Base-by-base conservation (phyloP, 768 basidiomycete genomes). In the Collybiopsis confluens region DNA sequence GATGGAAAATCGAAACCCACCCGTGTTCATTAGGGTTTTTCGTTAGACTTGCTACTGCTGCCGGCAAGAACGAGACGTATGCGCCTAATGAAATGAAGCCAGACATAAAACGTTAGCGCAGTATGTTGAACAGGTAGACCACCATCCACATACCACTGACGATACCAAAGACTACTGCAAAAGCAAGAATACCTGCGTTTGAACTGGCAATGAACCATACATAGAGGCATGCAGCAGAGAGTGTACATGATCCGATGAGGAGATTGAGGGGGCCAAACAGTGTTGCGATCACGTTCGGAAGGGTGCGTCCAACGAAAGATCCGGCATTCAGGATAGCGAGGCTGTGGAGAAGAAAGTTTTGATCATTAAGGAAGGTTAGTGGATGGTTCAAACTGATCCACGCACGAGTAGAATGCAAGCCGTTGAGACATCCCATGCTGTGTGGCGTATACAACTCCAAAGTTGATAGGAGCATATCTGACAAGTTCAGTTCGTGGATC, bases 291-390 rank as follows among this genome's bases (percentile, higher is more conserved):
- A 58, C 20, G 43, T 56, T 58, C 1, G 59, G 59, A 20, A 58
- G 45, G 15, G 45, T 48, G 2, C 59, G 56, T 4, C 59, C 59
- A 18, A 55, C 8, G n/a, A 54, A 30, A 16, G 59, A 55, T 30
- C 54, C 38, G 7, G 59, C 59, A 49, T 60, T 60, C 21, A 60
- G 50, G 24, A 60, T 53, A 16, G 59, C 55, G 16, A 60, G 47
- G 10, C 59, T 60, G 37, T n/a, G n/a, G n/a, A n/a, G n/a, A n/a
- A n/a, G n/a, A n/a, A n/a, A n/a, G 26, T 30, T 23, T 41, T 9
- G 37, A 24, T 4, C 18, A 44, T 18, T 21, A 20, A 24, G 41
- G 21, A 18, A 26, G 7, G 26, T 23, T 7, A 20, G 28, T 44
- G 40, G 18, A 1, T 11, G 7, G 13, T 21, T 15, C n/a, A 5